Evolutionary conservation across 2,329 filamentous ascomycete genomes (phyloP), one percentile per base, ranked within the genome.

Genomic region (Fusarium succisae): DNA sequence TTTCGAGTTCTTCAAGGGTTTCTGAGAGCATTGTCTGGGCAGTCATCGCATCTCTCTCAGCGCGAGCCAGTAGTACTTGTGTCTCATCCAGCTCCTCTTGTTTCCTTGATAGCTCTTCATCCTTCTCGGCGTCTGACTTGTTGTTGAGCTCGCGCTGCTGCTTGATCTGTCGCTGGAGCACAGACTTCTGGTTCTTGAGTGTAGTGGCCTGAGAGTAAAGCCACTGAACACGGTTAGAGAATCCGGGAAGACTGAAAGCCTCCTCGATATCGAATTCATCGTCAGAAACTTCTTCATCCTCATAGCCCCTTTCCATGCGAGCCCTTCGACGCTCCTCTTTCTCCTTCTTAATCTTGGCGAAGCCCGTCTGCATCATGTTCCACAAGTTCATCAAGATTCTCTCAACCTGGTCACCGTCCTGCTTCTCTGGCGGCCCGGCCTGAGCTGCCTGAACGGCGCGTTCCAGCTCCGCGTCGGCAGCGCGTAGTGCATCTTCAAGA

Each of bases 141-240:
- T 88, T 95, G 83, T 97, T 97, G 65, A 98, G 88, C 79, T 97
- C 94, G 66, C 95, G 93, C 83, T 98, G 96, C 81, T 98, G 95
- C 84, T 97, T 96, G 78, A 98, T 96, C 81, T 98, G 95, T 48
- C 95, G 91, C 78, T 96, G 93, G 14, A 98, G 87, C 28, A 98
- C 95, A 55, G 91, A 90, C 80, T 98, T 97, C 80, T 98, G 95
- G 77, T 98, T 94, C 70, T 94, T 92, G 41, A 98, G 86, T 26
- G 90, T 90, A 24, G 91, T 92, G n/a, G 94, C 90, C 66, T 94
- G 93, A 45, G 88, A 87, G 79, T 95, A 94, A 9, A 98, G 85
- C 84, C 91, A 93, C 77, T 95, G 92, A 2, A 98, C 91, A 78
- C 94, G 94, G 14, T 89, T 86, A 22, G 91, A 92, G 81, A 98